Evolutionary conservation across 192 early-diverging fungal genomes (phyloP).

Genomic region (Chytriomyces sp.): DNA sequence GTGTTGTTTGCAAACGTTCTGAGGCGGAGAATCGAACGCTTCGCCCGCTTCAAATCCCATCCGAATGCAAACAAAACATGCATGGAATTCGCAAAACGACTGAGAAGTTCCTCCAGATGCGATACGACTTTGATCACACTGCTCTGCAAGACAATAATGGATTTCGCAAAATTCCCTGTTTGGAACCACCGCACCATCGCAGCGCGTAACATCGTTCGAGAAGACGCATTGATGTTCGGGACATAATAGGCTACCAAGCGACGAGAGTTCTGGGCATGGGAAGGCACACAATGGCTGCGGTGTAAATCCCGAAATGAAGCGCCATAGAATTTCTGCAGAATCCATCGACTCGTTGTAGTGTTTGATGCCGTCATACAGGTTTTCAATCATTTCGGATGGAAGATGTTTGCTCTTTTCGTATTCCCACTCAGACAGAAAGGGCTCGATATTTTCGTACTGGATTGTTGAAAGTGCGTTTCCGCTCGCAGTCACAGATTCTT

Average conservation of each 20-base stretch:
- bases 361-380: constrained; percentile 34
- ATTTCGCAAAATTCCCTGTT: constrained; percentile 23
- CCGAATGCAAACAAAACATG: constrained; percentile 31
- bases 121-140: neutral
- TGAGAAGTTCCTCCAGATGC: neutral
- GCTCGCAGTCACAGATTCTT: neutral
- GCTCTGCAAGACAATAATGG: constrained; percentile 26
- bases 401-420: constrained; percentile 1
- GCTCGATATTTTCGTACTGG: neutral
- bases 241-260: constrained; percentile 13
- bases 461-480: neutral
- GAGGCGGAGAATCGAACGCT: constrained; percentile 31
- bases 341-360: constrained; percentile 39
- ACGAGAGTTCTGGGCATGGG: constrained; percentile 24
- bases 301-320: constrained; percentile 26
- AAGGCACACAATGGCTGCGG: constrained; percentile 32
- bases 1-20: constrained; percentile 34
- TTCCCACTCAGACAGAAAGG: constrained; percentile 2
- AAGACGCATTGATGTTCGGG: constrained; percentile 28
- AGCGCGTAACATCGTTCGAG: neutral
- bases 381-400: constrained; percentile 6
- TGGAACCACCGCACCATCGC: neutral
- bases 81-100: constrained; percentile 33
- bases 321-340: constrained; percentile 28
- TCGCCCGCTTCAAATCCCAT: constrained; percentile 23